Base-by-base conservation (phyloP, 768 basidiomycete genomes). In the Agrocybe praecox region DNA sequence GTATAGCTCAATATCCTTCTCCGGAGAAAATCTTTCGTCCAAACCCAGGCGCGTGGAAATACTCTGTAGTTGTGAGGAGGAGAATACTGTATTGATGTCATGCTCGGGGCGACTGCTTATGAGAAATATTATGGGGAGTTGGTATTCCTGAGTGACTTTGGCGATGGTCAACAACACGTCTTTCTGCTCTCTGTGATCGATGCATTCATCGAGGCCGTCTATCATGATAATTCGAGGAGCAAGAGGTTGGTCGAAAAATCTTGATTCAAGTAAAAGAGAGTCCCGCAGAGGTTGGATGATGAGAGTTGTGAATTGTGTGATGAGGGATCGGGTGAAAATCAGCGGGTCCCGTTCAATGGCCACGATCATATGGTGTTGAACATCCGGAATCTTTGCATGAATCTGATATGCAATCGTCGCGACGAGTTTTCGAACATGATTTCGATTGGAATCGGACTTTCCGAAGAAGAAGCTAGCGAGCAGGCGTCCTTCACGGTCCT, bases 181-280 rank as follows among this genome's bases (percentile, higher is more conserved):
- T 1, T 29, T 22, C 29, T 62, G 59, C 29, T 33, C 43, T 2
- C 43, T 49, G 17, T 33, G 26, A 9, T 52, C 55, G 6, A 23
- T 32, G 40, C 65, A 66, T 52, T 66, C 60, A 23, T 66, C 64
- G 12, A 55, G 23, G 2, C 52, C 60, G 1, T 55, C 52, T 32
- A 51, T 32, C 0, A 62, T 44, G 17, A 62, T 33, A n/a, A 56
- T n/a, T 32, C 29, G 11, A 10, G 19, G 49, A 19, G 34, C 24
- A 23, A 36, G 18, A 9, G n/a, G 22, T 15, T 14, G 17, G 10
- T 40, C 36, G 36, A 17, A 46, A n/a, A 23, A 14, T 2, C 15
- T 14, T 8, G 21, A 18, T 7, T 33, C 26, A 2, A 42, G 22
- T 14, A 5, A 29, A 14, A 40, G 6, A 18, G 18, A 12, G 26